Percentiles rank a stretch among this genome's conserved stretches.
These are phyloP conservation scores for Pleurotus eryngii DNA, from an alignment of 768 basidiomycete species.

Conservation along the genomic window DNA sequence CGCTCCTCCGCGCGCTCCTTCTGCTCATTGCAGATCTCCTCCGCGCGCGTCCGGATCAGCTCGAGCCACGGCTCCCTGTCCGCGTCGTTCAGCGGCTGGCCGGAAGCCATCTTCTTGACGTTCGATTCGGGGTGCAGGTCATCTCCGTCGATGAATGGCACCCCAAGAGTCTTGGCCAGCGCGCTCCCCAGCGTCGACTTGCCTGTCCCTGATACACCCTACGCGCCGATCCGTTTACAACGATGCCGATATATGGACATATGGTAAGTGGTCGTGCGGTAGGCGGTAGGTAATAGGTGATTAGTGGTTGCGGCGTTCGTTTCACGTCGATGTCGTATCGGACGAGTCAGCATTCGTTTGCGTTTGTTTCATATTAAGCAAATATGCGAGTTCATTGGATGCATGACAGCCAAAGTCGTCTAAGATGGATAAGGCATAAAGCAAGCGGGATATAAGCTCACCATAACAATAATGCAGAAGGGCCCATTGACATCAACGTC, in stretches of 20 bases:
- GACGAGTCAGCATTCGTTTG: no score
- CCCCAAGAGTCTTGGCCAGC: constrained; percentile 53
- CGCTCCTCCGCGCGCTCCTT: constrained; percentile 2
- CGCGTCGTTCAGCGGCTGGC: constrained; percentile 70
- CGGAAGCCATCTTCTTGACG: constrained; percentile 83
- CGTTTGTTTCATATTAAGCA: no score
- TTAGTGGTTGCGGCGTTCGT: no score
- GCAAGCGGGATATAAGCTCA: neutral
- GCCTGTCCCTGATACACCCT: constrained; percentile 76
- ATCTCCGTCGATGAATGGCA: constrained; percentile 89
- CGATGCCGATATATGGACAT: neutral
- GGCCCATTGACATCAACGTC: neutral
- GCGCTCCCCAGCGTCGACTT: constrained; percentile 68
- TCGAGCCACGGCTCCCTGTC: constrained; percentile 88
- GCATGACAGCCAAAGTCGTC: no score
- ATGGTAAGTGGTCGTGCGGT: neutral
- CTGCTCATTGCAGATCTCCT: constrained; percentile 31
- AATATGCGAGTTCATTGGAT: no score
- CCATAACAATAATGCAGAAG: neutral
- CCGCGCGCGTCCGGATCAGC: constrained; percentile 63
- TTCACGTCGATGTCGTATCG: no score
- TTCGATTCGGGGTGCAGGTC: constrained; percentile 80
- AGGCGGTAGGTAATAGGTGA: no score
- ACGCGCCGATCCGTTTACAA: neutral
- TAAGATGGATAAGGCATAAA: no score